Evolutionary conservation across 2,329 filamentous ascomycete species (phyloP).

Genomic region (Diaporthe sp.): DNA sequence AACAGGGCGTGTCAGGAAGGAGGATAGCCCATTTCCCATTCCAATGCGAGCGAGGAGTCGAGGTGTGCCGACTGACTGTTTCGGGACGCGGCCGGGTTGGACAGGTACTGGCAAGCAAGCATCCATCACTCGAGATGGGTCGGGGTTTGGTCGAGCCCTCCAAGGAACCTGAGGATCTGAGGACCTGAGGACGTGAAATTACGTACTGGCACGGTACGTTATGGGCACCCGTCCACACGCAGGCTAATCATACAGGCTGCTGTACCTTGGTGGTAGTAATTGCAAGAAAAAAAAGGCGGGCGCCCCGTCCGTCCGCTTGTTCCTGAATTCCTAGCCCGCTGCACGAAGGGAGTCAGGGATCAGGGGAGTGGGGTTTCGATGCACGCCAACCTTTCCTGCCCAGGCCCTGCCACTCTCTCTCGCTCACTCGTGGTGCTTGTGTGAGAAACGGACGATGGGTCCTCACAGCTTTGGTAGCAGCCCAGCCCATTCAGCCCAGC

Average conservation of each 20-base stretch:
- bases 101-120: slow-evolving; percentile 10
- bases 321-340: slow-evolving; percentile 34
- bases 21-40: background rate
- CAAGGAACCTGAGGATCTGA: background rate
- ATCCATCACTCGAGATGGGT: slow-evolving; percentile 3
- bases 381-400: slow-evolving; percentile 10
- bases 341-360: slow-evolving; percentile 31
- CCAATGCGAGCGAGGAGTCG: slow-evolving; percentile 11
- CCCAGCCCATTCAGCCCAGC: background rate
- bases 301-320: slow-evolving; percentile 24
- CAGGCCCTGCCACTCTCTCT: too few species aligned
- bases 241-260: slow-evolving; percentile 1
- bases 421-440: background rate
- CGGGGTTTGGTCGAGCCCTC: slow-evolving; percentile 8
- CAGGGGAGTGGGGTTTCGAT: slow-evolving; percentile 30
- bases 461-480: slow-evolving; percentile 2
- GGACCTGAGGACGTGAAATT: slow-evolving; percentile 11
- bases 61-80: slow-evolving; percentile 6
- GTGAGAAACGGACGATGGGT: slow-evolving; percentile 5
- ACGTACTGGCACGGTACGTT: slow-evolving; percentile 15
- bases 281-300: slow-evolving; percentile 7
- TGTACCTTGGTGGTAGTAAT: slow-evolving; percentile 13
- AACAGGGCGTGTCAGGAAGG: slow-evolving; percentile 15
- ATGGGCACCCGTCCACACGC: slow-evolving; percentile 2
- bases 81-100: slow-evolving; percentile 5